phyloP scores from a whole-genome alignment of 768 basidiomycete species.

The Leccinum variicolor region DNA sequence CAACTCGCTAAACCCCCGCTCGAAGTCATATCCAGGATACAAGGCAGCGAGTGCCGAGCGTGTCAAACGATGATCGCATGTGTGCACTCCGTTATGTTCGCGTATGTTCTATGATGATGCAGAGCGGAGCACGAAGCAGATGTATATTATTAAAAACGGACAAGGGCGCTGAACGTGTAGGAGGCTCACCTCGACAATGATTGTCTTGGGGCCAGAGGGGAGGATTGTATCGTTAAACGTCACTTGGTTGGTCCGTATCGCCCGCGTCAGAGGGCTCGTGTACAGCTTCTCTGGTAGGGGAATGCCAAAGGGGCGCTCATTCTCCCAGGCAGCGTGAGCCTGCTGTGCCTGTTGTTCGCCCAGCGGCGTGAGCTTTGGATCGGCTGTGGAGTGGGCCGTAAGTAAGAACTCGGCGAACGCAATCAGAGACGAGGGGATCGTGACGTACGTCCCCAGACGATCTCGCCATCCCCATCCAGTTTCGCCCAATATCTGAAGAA shows the following conservation, averaged over 20 bases:
- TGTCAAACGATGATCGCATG: slow-evolving; percentile 65
- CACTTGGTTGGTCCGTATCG: slow-evolving; percentile 52
- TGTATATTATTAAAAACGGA: neutral
- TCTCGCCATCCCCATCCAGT: slow-evolving; percentile 58
- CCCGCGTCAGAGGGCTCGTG: slow-evolving; percentile 55
- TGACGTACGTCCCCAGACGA: slow-evolving; percentile 71
- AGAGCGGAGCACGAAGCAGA: neutral
- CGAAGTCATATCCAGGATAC: slow-evolving; percentile 47
- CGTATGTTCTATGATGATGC: slow-evolving; percentile 50
- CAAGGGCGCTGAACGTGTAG: neutral
- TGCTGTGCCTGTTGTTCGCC: slow-evolving; percentile 55
- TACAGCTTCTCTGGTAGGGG: slow-evolving; percentile 21
- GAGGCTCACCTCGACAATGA: slow-evolving; percentile 53
- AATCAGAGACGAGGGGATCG: neutral
- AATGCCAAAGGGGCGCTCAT: slow-evolving; percentile 12
- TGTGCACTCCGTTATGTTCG: slow-evolving; percentile 63
- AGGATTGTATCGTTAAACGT: slow-evolving; percentile 44
- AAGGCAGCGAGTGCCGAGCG: slow-evolving; percentile 41
- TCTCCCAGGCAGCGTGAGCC: slow-evolving; percentile 14
- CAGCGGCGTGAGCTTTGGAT: slow-evolving; percentile 53
- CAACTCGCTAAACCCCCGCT: slow-evolving; percentile 54
- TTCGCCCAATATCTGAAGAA: slow-evolving; percentile 56
- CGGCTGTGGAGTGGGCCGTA: slow-evolving; percentile 8
- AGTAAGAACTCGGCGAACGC: neutral
- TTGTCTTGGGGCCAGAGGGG: slow-evolving; percentile 26